phyloP scores from a whole-genome alignment of 2,329 filamentous ascomycete species.

The Monosporascus cannonballus region DNA sequence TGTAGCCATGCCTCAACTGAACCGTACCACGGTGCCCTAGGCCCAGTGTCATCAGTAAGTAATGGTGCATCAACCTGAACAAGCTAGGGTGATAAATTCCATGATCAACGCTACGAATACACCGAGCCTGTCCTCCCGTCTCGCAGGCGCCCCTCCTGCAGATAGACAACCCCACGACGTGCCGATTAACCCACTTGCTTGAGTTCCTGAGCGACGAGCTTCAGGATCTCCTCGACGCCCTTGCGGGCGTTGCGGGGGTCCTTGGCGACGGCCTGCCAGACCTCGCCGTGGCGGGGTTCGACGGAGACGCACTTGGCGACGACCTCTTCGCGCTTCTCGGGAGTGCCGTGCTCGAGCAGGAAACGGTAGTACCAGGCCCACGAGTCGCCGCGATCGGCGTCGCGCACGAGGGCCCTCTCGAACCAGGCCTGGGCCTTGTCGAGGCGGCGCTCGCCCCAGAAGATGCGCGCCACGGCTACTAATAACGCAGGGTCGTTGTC shows the following conservation, averaged over 20 bases:
- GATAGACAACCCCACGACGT: too few species aligned
- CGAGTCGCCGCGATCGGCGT: conserved; percentile 81
- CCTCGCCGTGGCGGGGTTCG: conserved; percentile 87
- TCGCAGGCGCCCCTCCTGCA: too few species aligned
- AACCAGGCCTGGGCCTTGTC: conserved; percentile 98
- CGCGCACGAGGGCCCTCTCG: conserved; percentile 84
- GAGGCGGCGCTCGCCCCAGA: conserved; percentile 87
- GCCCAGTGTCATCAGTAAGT: too few species aligned
- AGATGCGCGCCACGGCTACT: conserved; percentile 87
- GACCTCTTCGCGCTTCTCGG: conserved; percentile 85
- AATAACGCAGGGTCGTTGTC: conserved; percentile 88
- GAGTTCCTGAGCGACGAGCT: conserved; percentile 61
- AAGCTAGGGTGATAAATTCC: too few species aligned
- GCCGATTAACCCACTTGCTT: background rate
- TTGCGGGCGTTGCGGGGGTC: conserved; percentile 74
- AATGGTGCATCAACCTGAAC: too few species aligned
- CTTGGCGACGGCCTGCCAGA: conserved; percentile 84
- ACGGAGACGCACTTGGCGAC: conserved; percentile 72
- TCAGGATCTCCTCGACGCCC: conserved; percentile 73
- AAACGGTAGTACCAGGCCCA: conserved; percentile 99
- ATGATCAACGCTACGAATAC: too few species aligned
- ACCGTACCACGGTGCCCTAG: too few species aligned
- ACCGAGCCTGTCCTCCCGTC: too few species aligned
- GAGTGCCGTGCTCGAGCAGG: conserved; percentile 82
- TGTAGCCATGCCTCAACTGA: too few species aligned